A percentile compares a stretch with the other conserved stretches of the same genome.
These are phyloP conservation scores for Globisporangium alternatum DNA, from an alignment of 352 stramenopile genomes.

Conservation along the genomic window DNA sequence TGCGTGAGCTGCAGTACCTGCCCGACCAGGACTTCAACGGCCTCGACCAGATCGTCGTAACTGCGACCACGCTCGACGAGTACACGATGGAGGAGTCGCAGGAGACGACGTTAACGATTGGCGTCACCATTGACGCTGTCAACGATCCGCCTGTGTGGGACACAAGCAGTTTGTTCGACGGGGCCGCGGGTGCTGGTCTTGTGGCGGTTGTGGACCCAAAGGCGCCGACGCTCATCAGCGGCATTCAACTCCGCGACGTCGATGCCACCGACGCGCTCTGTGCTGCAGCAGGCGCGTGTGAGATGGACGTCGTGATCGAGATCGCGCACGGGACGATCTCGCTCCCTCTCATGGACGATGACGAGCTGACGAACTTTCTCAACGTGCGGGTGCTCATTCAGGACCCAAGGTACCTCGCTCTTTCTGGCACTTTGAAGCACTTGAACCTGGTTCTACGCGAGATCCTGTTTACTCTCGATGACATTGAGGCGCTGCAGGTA, in stretches of 20 bases:
- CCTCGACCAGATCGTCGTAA: constrained; percentile 37
- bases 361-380: neutral
- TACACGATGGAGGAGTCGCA: constrained; percentile 38
- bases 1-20: constrained; percentile 40
- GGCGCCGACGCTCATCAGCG: constrained; percentile 25
- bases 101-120: constrained; percentile 22
- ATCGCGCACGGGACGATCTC: constrained; percentile 33
- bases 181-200: constrained; percentile 17
- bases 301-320: constrained; percentile 61
- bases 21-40: constrained; percentile 41
- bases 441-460: constrained; percentile 44
- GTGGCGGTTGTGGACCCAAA: constrained; percentile 2
- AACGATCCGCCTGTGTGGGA: constrained; percentile 66
- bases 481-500: constrained; percentile 17
- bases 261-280: constrained; percentile 23
- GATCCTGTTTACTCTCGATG: constrained; percentile 46
- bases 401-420: constrained; percentile 25
- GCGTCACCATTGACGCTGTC: constrained; percentile 39
- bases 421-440: constrained; percentile 29
- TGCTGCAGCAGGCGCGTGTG: constrained; percentile 23
- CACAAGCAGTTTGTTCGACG: constrained; percentile 17
- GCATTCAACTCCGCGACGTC: constrained; percentile 47
- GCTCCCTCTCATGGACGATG: constrained; percentile 24
- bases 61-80: constrained; percentile 39
- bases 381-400: constrained; percentile 7